Evolutionary conservation across 1,284 basidiomycete species (phyloP), one percentile per base, ranked within the genome.

Genomic region (Hemileia vastatrix): DNA sequence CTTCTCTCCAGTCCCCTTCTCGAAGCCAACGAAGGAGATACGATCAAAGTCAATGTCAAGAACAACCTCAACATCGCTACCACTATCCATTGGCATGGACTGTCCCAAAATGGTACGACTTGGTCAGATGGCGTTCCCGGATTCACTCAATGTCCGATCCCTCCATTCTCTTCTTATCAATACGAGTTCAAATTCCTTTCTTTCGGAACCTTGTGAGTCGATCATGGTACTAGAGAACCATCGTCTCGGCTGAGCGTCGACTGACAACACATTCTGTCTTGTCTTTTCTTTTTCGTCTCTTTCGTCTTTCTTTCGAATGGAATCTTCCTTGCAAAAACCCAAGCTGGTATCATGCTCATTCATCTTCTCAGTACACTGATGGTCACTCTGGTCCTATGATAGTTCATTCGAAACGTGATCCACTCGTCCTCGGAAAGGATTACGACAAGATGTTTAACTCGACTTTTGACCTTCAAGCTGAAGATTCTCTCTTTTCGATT

Each of bases 31-130:
- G n/a, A 61, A 51, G 58, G 77, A 33, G 80, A 81, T 65, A 73
- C 77, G 2, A 65, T 81, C 40, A 66, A 79, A 47, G 74, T 81
- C 4, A 74, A 76, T 43, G 79, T 81, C 27, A 75, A 72, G 31
- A 81, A 81, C 71, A 71, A 70, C n/a, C 68, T 79, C 19, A 75
- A 76, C 47, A 68, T 75, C 27, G 76, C 52, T 24, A 77, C 77
- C 0, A 63, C 77, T 0, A 76, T 81, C 15, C 80, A 80, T 63
- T 80, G 77, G 77, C 79, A 82, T 55, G 81, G 73, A 27, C 66
- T 72, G 49, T 71, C 60, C 23, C 72, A 73, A 54, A 70, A 71
- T 57, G 69, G 65, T 24, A 70, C 67, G 0, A 68, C 68, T 5
- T 71, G 66, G 61, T 68, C 70, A 67, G 68, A 74, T 57, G 68